Evolutionary conservation across 805 yeast species (phyloP).

Genomic region (Ogataea wickerhamii): DNA sequence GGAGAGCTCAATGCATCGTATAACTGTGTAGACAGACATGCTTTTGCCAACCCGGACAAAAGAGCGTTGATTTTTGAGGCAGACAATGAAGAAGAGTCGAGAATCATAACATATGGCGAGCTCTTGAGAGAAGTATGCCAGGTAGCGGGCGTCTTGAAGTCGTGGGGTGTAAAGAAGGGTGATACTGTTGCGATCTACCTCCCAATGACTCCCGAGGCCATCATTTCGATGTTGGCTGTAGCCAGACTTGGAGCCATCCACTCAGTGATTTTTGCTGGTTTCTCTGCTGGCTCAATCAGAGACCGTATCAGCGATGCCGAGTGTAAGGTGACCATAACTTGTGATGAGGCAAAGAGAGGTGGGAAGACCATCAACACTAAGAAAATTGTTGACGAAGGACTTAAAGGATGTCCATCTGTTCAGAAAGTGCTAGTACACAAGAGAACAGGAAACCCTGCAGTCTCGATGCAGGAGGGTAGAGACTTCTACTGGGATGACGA

Average conservation of each 20-base stretch:
- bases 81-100: conserved; percentile 76
- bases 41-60: conserved; percentile 80
- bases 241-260: conserved; percentile 94
- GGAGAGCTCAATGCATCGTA: conserved; percentile 92
- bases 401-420: conserved; percentile 69
- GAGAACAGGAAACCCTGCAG: conserved; percentile 75
- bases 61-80: conserved; percentile 88
- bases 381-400: conserved; percentile 92
- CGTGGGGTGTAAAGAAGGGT: conserved; percentile 89
- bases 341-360: conserved; percentile 95
- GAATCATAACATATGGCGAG: conserved; percentile 79
- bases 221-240: conserved; percentile 90
- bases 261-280: conserved; percentile 96
- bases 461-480: conserved; percentile 73
- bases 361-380: conserved; percentile 90
- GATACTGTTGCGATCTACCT: conserved; percentile 94
- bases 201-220: conserved; percentile 98
- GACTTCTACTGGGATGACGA: conserved; percentile 98
- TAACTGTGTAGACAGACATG: conserved; percentile 96
- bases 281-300: conserved; percentile 85
- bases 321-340: conserved; percentile 83
- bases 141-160: conserved; percentile 77
- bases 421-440: conserved; percentile 81
- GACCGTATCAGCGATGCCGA: conserved; percentile 90
- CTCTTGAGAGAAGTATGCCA: conserved; percentile 79